Base-by-base conservation (phyloP, 257 asterid species). In the Nicotiana knightiana region DNA sequence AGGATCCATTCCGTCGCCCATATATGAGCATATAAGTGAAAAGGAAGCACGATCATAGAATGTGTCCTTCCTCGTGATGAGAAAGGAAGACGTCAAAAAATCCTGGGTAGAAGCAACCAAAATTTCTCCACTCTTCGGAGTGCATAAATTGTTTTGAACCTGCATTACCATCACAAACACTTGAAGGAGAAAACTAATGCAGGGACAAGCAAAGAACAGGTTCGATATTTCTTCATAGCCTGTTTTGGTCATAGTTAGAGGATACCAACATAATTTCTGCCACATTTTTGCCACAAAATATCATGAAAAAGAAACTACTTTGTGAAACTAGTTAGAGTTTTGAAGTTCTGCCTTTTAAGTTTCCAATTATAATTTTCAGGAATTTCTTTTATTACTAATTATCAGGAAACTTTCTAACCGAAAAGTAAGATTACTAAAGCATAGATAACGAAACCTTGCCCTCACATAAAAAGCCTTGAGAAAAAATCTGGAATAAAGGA, bases 101-200 rank as follows among this genome's bases (percentile, higher is more conserved):
- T 96, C 99, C 76, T 96, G 99, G 6, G 99, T 96, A 13, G 99
- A 96, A 82, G 99, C 99, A 84, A 96, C 99, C 97, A 96, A 93
- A 82, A 96, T 93, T 88, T 96, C 98, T 67, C 99, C 99, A 88
- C 91, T 96, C 87, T 96, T 96, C 28, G 99, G 99, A 81, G 99
- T 96, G 90, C 99, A 96, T 80, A 96, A 91, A 87, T 96, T 96
- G 90, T 94, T 94, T 86, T 96, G 99, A 84, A 96, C 99, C 99
- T 96, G 93, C 92, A 94, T 67, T 65, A 88, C 67, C 61, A 81
- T 79, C 77, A 87, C 46, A 75, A 51, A 26, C 46, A 53, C 76
- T 48, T 75, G 37, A 75, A 75, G 80, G 46, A 53, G 80, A 26
- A 75, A 75, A 73, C 63, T 48, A 73, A 28, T 39, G 9, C 15